Conservation (phyloP, 2,329 filamentous ascomycete species). For the Mariannaea sp. region DNA sequence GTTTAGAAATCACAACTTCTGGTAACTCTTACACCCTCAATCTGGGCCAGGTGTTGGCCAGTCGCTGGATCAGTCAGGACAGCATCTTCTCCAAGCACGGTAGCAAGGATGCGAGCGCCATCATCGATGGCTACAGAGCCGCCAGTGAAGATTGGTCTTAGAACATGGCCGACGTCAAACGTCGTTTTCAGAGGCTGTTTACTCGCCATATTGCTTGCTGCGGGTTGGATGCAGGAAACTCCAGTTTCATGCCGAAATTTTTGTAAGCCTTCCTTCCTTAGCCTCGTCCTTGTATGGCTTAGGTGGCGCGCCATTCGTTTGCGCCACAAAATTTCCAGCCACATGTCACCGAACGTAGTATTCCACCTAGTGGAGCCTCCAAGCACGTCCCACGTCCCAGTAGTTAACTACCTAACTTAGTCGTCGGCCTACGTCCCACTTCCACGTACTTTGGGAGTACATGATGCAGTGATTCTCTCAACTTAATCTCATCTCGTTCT, state of each 20-base stretch:
- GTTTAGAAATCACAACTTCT: not conserved
- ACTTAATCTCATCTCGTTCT: not conserved
- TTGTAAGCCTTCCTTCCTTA: slow-evolving; percentile 27
- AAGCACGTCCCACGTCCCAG: too few species aligned
- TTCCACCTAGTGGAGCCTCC: too few species aligned
- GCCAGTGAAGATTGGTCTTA: slow-evolving; percentile 93
- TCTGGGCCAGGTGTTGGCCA: slow-evolving; percentile 78
- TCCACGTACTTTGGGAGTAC: too few species aligned
- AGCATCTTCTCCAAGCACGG: slow-evolving; percentile 89
- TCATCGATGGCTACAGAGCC: slow-evolving; percentile 84
- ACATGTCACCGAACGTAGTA: not conserved
- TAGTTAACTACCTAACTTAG: too few species aligned
- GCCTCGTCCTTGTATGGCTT: too few species aligned
- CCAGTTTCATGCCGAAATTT: slow-evolving; percentile 31
- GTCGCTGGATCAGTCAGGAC: slow-evolving; percentile 84
- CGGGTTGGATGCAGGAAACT: slow-evolving; percentile 26
- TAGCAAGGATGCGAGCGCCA: slow-evolving; percentile 80
- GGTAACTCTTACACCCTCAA: slow-evolving; percentile 73
- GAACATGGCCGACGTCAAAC: slow-evolving; percentile 80
- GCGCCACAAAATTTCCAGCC: slow-evolving; percentile 7
- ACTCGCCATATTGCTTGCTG: slow-evolving; percentile 54
- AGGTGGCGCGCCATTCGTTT: not conserved
- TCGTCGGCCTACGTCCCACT: too few species aligned
- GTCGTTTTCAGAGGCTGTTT: slow-evolving; percentile 78
- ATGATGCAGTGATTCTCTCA: too few species aligned